Conservation (phyloP, 257 asterid species). For the Solanum infundibuliforme region DNA sequence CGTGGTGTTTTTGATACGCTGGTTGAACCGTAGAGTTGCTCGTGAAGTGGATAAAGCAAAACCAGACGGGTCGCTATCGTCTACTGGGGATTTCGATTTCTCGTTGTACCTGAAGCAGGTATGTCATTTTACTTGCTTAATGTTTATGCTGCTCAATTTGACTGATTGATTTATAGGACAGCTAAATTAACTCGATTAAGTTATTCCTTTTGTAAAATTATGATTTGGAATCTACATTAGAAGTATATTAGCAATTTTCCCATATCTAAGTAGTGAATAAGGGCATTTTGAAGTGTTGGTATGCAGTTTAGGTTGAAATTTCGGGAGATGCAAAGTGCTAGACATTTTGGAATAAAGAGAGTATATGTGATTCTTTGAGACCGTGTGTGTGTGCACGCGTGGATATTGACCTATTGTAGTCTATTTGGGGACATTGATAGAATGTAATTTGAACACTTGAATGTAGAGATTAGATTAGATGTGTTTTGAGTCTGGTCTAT, state of each 20-base stretch:
- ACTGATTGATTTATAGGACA: neutral
- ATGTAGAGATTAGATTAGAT: neutral
- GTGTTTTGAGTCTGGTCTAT: neutral
- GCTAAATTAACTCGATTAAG: neutral
- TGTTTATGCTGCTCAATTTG: neutral
- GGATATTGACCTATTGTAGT: neutral
- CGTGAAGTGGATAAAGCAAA: constrained; percentile 18
- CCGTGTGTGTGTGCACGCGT: neutral
- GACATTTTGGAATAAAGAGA: neutral
- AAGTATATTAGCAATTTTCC: neutral
- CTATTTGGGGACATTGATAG: neutral
- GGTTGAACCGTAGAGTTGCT: constrained; percentile 35
- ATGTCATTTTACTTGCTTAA: neutral
- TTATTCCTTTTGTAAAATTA: neutral
- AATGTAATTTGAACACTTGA: neutral
- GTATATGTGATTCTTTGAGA: neutral
- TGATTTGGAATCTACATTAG: neutral
- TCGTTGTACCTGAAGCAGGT: constrained; percentile 55
- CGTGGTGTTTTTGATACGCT: constrained; percentile 43
- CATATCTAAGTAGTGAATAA: neutral
- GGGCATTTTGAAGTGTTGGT: neutral
- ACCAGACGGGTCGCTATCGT: constrained; percentile 5
- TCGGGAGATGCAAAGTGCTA: neutral
- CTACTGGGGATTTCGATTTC: constrained; percentile 27
- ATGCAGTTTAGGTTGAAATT: neutral